Percentiles rank a stretch among this genome's conserved stretches.
These are phyloP conservation scores for Cephalotrichum gorgonifer DNA, from an alignment of 2,329 filamentous ascomycete species.

Conservation along the genomic window DNA sequence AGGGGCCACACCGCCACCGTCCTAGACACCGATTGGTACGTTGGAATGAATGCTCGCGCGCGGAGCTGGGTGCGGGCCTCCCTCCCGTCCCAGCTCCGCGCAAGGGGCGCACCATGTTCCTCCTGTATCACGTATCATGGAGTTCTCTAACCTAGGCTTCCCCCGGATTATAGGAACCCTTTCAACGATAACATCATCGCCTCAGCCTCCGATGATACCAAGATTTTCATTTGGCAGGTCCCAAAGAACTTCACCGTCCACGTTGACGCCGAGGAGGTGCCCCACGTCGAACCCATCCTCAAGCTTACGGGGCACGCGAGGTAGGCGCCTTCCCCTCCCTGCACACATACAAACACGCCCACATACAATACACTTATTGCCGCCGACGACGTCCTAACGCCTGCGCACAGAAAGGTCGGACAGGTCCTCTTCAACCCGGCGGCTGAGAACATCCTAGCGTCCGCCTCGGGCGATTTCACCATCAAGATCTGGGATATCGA, in stretches of 20 bases:
- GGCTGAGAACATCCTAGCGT: constrained; percentile 90
- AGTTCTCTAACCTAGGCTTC: too few relatives aligned
- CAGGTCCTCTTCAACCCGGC: constrained; percentile 97
- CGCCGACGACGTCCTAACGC: not conserved
- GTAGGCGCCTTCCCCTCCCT: constrained; percentile 31
- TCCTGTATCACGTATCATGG: too few relatives aligned
- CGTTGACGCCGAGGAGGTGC: constrained; percentile 73
- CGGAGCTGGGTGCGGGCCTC: not conserved
- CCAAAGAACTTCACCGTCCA: constrained; percentile 78
- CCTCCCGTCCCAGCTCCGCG: too few relatives aligned
- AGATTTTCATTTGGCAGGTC: constrained; percentile 94
- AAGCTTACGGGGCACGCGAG: constrained; percentile 82
- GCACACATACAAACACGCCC: not conserved
- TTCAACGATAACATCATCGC: constrained; percentile 92
- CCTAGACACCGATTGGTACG: constrained; percentile 92
- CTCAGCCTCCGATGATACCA: constrained; percentile 92
- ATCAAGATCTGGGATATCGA: constrained; percentile 94
- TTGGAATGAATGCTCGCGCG: constrained; percentile 14
- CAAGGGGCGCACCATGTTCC: too few relatives aligned
- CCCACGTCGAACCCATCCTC: constrained; percentile 69
- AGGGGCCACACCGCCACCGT: constrained; percentile 92
- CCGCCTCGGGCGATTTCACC: constrained; percentile 86
- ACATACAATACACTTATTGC: not conserved
- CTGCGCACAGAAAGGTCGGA: constrained; percentile 68
- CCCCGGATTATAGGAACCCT: constrained; percentile 63